Evolutionary conservation across 2,329 filamentous ascomycete species (phyloP), one percentile per base, ranked within the genome.

Genomic region (Nemania diffusa): DNA sequence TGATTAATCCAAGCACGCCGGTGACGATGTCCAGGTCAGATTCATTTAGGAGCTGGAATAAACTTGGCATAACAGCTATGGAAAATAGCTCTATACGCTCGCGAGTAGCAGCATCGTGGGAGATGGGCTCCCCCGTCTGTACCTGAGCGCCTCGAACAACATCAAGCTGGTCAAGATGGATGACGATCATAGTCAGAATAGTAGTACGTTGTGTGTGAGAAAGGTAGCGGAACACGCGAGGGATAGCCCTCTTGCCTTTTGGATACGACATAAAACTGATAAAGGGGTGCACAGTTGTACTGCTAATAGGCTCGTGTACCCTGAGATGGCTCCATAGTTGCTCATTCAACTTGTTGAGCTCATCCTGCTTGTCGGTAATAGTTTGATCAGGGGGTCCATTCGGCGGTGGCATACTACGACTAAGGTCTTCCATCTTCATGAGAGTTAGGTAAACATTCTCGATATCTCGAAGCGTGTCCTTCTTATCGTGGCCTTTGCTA

Each of bases 161-260:
- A 74, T 97, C 94, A 46, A 99, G 86, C 72, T 92, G 90, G 78
- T 98, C 96, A 34, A 99, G 89, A 74, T 98, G 94, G 58, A 97
- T 91, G 66, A 97, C 89, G 72, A 99, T 95, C 87, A 99, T 95
- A 5, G 96, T 99, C 69, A 99, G 85, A 69, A 98, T 93, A 0
- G 94, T 98, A 24, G 96, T 94, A 57, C 95, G 92, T 80, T 98
- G 94, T 77, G 97, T 92, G 69, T 94, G 92, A 70, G 92, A 92
- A 59, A 97, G 92, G 76, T 97, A 93, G 50, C 94, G 91, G 87
- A 98, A 98, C 60, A 98, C 92, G 62, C 96, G 93, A 57, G 94
- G 94, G 68, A 99, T 93, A 1, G 92, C 93, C 83, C 96, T 97
- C 83, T 97, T 98, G 76, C 96, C 96, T 84, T 99, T 99, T 73